These are phyloP conservation scores for Yamadazyma laniorum DNA, from an alignment of 805 yeast genomes.

Conservation along the genomic window DNA sequence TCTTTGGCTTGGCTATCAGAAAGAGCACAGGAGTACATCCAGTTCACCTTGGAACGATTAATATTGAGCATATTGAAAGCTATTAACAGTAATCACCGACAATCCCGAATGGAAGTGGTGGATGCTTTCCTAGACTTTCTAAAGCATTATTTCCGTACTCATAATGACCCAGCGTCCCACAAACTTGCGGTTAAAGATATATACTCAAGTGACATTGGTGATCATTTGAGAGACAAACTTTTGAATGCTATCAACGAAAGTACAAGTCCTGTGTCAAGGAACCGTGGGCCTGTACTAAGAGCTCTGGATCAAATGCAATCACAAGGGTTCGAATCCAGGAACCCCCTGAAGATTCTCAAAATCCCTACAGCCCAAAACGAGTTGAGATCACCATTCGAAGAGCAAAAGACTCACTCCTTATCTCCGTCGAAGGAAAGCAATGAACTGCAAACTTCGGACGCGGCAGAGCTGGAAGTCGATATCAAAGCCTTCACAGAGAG, in stretches of 20 bases:
- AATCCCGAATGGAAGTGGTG: constrained; percentile 7
- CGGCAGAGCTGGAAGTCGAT: neutral
- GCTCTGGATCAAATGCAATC: neutral
- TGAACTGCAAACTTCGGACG: neutral
- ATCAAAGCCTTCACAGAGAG: neutral
- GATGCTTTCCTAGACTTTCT: constrained; percentile 6
- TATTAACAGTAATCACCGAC: constrained; percentile 2
- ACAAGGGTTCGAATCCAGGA: neutral
- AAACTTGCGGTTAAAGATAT: constrained; percentile 4
- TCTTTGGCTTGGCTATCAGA: constrained; percentile 6
- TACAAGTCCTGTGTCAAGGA: neutral
- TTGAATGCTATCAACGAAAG: constrained; percentile 5
- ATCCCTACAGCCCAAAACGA: neutral
- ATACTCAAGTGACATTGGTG: constrained; percentile 3
- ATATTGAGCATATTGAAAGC: constrained; percentile 4
- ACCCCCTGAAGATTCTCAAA: neutral
- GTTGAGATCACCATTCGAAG: constrained; percentile 2
- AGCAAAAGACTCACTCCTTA: neutral
- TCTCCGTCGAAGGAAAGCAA: neutral
- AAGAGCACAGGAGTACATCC: constrained; percentile 1
- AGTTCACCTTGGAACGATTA: constrained; percentile 5
- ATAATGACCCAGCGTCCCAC: constrained; percentile 7
- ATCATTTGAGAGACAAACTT: constrained; percentile 4
- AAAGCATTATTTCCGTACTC: constrained; percentile 2
- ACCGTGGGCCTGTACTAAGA: neutral